Evolutionary conservation across 148 eudicot genomes (phyloP), one percentile per base, ranked within the genome.

Genomic region (Heliamphora exappendiculata): DNA sequence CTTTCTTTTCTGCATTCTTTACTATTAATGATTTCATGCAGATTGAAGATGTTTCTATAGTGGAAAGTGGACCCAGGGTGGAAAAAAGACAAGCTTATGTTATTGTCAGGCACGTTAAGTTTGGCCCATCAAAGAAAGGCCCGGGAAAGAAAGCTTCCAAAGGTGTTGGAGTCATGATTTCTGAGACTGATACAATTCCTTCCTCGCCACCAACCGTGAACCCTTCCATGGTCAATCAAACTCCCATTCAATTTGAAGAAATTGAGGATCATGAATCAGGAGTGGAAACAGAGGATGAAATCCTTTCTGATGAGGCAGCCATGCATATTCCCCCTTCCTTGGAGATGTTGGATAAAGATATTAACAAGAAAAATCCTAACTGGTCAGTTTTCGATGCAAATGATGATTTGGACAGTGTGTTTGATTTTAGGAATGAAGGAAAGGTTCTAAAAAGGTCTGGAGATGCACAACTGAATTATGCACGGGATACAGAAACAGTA

Each of bases 61-160:
- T 86, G 67, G 98, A 93, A 81, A 86, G 81, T 75, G 89, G 82
- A 42, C 91, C 95, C n/a, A 76, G 31, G 59, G 78, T 85, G 47
- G 96, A 88, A 76, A 87, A 69, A 42, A 87, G 67, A 70, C 85
- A 86, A 76, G 92, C 92, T 50, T 84, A 67, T 77, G 47, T 87
- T 8, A 59, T 93, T 33, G 92, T 87, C 13, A 84, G 96, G 81
- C 98, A 93, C 78, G 37, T 83, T 63, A 93, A 91, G 82, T 93
- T 85, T 77, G 98, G 96, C 41, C 85, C 84, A 47, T 16, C 88
- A 26, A 93, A 91, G 84, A 91, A 88, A 76, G 89, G 90, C 60
- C 57, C 82, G 4, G 83, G 80, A 64, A 90, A 88, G 53, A 87
- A 82, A 78, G 47, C 80, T 74, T 63, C 79, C 70, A 82, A 76